Evolutionary conservation across 2,329 filamentous ascomycete species (phyloP).

Genomic region (Aureobasidium sp.): DNA sequence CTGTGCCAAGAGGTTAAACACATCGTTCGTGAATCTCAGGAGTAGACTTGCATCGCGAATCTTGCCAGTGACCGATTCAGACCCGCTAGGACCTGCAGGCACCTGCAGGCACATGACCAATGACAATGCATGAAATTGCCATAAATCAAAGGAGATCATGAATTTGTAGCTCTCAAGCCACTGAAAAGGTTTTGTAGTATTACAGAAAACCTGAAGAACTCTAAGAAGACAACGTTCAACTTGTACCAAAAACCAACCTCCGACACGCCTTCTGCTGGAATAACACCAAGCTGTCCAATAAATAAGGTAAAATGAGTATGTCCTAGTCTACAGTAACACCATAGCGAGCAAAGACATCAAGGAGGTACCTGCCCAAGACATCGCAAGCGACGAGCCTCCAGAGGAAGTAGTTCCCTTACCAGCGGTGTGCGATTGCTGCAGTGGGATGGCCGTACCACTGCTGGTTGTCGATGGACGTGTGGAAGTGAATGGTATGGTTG

Average conservation of each 20-base stretch:
- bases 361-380: not conserved
- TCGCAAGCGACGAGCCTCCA: not conserved
- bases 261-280: not conserved
- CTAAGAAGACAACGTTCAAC: not conserved
- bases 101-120: no score
- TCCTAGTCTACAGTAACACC: not conserved
- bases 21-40: no score
- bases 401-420: not conserved
- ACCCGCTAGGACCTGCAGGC: no score
- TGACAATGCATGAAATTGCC: no score
- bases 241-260: not conserved
- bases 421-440: not conserved
- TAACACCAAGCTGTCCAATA: not conserved
- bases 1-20: not conserved
- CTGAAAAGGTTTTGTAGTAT: no score
- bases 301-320: not conserved
- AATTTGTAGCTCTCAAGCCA: no score
- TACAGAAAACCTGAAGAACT: no score
- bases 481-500: not conserved
- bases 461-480: not conserved
- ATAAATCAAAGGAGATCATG: no score
- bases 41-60: no score
- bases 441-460: not conserved
- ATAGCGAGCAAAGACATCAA: not conserved
- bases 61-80: no score